A percentile compares a stretch with the other conserved stretches of the same genome.
phyloP scores from a whole-genome alignment of 345 rosid species.

The Syzygium aqueum region DNA sequence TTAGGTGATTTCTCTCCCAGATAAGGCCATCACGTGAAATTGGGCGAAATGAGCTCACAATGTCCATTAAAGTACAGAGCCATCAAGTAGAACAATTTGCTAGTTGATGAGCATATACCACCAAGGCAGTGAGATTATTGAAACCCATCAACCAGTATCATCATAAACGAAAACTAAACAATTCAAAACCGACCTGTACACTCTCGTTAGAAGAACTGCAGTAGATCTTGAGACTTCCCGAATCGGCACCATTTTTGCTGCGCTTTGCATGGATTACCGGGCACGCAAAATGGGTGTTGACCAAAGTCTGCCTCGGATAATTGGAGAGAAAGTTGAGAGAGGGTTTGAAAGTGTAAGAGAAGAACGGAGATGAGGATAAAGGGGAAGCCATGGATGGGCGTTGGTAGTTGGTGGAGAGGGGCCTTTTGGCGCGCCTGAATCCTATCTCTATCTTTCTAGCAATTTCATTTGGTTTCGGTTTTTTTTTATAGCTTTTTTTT shows the following conservation, averaged over 20 bases:
- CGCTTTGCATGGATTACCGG: background rate
- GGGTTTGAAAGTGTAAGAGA: conserved; percentile 14
- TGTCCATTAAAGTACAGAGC: background rate
- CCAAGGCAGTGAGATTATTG: background rate
- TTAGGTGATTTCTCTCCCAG: background rate
- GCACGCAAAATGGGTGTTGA: conserved; percentile 22
- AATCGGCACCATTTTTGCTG: background rate
- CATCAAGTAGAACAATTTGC: background rate
- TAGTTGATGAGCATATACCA: background rate
- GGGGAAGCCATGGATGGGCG: conserved; percentile 48
- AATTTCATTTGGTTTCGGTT: background rate
- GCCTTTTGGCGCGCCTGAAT: conserved; percentile 43
- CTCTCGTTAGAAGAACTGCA: background rate
- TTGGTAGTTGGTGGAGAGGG: background rate
- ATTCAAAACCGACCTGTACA: background rate
- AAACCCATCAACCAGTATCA: background rate
- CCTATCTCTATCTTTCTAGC: conserved; percentile 8
- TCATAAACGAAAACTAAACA: background rate
- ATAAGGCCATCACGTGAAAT: background rate
- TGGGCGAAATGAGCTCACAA: conserved; percentile 11
- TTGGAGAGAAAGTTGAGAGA: conserved; percentile 12
- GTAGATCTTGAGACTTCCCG: background rate
- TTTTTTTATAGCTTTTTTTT: background rate
- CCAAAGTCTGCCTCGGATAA: conserved; percentile 8
- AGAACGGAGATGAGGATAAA: conserved; percentile 30